These are phyloP conservation scores for Annona cherimola DNA, from an alignment of 164 flowering plant genomes.

Conservation along the genomic window DNA sequence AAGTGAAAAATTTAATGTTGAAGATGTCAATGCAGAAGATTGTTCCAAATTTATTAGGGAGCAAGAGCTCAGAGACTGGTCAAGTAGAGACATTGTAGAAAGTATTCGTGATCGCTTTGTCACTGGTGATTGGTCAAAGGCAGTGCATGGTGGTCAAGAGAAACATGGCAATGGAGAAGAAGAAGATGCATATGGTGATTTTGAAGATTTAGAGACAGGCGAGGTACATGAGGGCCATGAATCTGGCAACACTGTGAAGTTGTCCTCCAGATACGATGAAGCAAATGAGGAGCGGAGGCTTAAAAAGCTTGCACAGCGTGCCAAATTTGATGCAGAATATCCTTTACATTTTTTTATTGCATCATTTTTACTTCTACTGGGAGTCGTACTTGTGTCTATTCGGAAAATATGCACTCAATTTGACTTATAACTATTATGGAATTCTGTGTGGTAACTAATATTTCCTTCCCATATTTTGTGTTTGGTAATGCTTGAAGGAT, in stretches of 20 bases:
- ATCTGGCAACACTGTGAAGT: slow-evolving; percentile 14
- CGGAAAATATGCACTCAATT: no score
- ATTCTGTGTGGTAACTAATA: no score
- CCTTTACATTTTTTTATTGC: slow-evolving; percentile 32
- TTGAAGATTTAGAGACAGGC: slow-evolving; percentile 94
- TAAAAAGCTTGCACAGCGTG: slow-evolving; percentile 88
- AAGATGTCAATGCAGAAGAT: slow-evolving; percentile 48
- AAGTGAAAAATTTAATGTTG: slow-evolving; percentile 34
- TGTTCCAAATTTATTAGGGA: slow-evolving; percentile 50
- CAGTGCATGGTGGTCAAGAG: slow-evolving; percentile 50
- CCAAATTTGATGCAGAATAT: slow-evolving; percentile 86
- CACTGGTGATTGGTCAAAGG: slow-evolving; percentile 86
- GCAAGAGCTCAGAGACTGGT: slow-evolving; percentile 48
- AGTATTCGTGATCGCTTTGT: slow-evolving; percentile 84
- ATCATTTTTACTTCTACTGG: background rate
- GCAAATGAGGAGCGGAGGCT: slow-evolving; percentile 57
- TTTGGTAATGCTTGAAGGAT: no score
- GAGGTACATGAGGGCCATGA: slow-evolving; percentile 32
- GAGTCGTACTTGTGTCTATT: no score
- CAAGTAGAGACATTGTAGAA: slow-evolving; percentile 39
- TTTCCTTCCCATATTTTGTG: background rate
- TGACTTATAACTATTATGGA: no score
- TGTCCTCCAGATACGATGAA: slow-evolving; percentile 29
- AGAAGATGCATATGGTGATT: slow-evolving; percentile 64
- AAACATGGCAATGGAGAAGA: slow-evolving; percentile 31